Percentiles rank a stretch among this genome's conserved stretches.
Evolutionary conservation across 73 alveolate species (phyloP).

Genomic region (Stentor coeruleus): DNA sequence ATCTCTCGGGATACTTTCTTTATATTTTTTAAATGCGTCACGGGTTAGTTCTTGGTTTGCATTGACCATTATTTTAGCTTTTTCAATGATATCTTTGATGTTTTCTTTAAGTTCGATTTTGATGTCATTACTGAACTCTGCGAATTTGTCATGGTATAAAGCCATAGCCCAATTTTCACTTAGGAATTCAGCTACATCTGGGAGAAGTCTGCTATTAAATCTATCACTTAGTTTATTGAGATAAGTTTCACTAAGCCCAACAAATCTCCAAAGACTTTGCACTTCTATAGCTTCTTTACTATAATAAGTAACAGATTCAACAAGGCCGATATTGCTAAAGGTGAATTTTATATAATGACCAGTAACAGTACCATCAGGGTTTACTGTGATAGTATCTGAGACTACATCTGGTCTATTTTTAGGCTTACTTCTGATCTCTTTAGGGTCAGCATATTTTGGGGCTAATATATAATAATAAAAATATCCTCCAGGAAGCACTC

Average conservation of each 20-base stretch:
- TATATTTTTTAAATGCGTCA: conserved; percentile 57
- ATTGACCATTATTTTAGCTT: conserved; percentile 67
- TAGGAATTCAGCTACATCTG: conserved; percentile 93
- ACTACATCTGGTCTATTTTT: conserved; percentile 80
- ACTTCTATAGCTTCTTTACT: conserved; percentile 89
- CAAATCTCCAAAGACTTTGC: conserved; percentile 87
- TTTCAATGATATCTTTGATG: conserved; percentile 65
- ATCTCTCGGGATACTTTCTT: conserved; percentile 62
- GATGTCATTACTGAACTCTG: conserved; percentile 91
- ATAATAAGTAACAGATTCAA: conserved; percentile 92
- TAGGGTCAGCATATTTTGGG: conserved; percentile 82
- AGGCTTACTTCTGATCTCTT: conserved; percentile 52
- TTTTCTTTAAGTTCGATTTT: conserved; percentile 66
- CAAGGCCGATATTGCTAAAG: conserved; percentile 90
- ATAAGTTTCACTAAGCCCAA: conserved; percentile 95
- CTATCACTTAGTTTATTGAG: conserved; percentile 86
- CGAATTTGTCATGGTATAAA: conserved; percentile 97
- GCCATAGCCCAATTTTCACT: conserved; percentile 98
- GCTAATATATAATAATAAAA: conserved; percentile 89
- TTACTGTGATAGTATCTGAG: conserved; percentile 71
- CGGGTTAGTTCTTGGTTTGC: conserved; percentile 68
- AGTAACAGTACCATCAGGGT: conserved; percentile 39
- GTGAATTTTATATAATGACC: conserved; percentile 94
- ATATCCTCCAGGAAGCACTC: conserved; percentile 81
- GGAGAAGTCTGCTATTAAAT: conserved; percentile 80